Evolutionary conservation across 2,329 filamentous ascomycete genomes (phyloP).

Genomic region (Pyrenochaeta sp.): DNA sequence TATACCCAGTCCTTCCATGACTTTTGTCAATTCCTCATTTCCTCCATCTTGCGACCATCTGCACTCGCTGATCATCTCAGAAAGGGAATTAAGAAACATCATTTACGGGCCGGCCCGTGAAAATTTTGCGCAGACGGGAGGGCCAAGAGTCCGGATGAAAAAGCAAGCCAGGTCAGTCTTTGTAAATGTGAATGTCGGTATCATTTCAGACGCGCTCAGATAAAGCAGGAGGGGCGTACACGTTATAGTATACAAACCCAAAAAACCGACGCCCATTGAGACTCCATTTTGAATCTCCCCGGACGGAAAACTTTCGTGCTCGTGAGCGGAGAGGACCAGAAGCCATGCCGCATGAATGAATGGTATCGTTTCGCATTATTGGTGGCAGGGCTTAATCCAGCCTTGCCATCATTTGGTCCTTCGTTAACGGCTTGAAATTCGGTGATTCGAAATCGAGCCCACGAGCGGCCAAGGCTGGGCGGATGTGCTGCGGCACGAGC

Average conservation of each 20-base stretch:
- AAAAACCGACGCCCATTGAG: slow-evolving; percentile 46
- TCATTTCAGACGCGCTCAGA: slow-evolving; percentile 50
- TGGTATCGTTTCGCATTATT: slow-evolving; percentile 51
- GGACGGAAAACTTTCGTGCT: slow-evolving; percentile 40
- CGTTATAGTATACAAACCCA: slow-evolving; percentile 42
- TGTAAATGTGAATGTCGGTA: slow-evolving; percentile 44
- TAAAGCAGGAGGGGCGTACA: slow-evolving; percentile 45
- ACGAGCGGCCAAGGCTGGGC: slow-evolving; percentile 73
- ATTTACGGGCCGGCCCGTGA: slow-evolving; percentile 42
- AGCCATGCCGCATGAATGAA: slow-evolving; percentile 47
- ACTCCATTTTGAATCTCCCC: slow-evolving; percentile 45
- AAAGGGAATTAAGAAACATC: slow-evolving; percentile 40
- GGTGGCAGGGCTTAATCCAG: slow-evolving; percentile 70
- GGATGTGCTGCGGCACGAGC: slow-evolving; percentile 85
- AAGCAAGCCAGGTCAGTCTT: slow-evolving; percentile 46
- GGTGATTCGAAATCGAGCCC: slow-evolving; percentile 83
- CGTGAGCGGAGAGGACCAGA: slow-evolving; percentile 40
- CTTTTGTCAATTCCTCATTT: slow-evolving; percentile 41
- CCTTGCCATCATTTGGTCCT: slow-evolving; percentile 97
- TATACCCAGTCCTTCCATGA: slow-evolving; percentile 31
- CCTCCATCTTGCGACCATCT: slow-evolving; percentile 37
- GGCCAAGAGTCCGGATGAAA: slow-evolving; percentile 37
- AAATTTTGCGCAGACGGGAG: slow-evolving; percentile 34
- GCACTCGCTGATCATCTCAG: slow-evolving; percentile 35
- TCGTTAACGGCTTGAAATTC: slow-evolving; percentile 87